A percentile compares a stretch with the other conserved stretches of the same genome.
Evolutionary conservation across 192 early-diverging fungal species (phyloP).

Genomic region (Jimgerdemannia flammicorona): DNA sequence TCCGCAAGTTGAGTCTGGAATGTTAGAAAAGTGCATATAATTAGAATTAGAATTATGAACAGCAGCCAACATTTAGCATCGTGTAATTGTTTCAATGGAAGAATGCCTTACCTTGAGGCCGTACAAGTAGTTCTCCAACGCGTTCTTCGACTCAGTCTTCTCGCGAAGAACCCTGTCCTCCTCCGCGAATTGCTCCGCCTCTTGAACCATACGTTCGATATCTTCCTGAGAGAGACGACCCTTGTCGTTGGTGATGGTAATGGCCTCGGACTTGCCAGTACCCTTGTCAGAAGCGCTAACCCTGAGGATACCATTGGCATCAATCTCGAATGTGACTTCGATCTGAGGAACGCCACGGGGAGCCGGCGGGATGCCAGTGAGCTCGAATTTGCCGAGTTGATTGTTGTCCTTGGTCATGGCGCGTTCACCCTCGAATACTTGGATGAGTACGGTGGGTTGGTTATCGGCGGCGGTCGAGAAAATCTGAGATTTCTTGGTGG

Average conservation of each 20-base stretch:
- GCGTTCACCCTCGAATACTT: constrained; percentile 98
- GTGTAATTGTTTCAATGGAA: no score
- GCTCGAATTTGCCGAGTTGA: constrained; percentile 94
- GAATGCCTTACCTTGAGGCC: neutral
- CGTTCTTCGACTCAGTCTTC: constrained; percentile 86
- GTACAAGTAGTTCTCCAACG: constrained; percentile 92
- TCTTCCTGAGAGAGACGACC: constrained; percentile 92
- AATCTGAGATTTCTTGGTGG: constrained; percentile 93
- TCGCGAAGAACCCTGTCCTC: constrained; percentile 81
- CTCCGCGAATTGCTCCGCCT: constrained; percentile 92
- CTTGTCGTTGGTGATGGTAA: constrained; percentile 98
- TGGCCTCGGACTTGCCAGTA: constrained; percentile 94
- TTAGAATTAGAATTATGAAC: no score
- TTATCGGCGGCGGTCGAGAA: constrained; percentile 97
- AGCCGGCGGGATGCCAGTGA: constrained; percentile 90
- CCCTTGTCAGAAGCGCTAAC: constrained; percentile 95
- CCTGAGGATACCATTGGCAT: constrained; percentile 91
- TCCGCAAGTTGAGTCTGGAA: constrained; percentile 70
- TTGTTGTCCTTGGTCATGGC: constrained; percentile 99
- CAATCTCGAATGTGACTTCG: constrained; percentile 95
- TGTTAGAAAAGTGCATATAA: no score
- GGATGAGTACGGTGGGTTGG: constrained; percentile 95
- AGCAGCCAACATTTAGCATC: no score
- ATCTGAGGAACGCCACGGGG: constrained; percentile 97
- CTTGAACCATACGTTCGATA: constrained; percentile 95